Conservation (phyloP, 805 yeast genomes). For the Diddensiella caesifluorescens region DNA sequence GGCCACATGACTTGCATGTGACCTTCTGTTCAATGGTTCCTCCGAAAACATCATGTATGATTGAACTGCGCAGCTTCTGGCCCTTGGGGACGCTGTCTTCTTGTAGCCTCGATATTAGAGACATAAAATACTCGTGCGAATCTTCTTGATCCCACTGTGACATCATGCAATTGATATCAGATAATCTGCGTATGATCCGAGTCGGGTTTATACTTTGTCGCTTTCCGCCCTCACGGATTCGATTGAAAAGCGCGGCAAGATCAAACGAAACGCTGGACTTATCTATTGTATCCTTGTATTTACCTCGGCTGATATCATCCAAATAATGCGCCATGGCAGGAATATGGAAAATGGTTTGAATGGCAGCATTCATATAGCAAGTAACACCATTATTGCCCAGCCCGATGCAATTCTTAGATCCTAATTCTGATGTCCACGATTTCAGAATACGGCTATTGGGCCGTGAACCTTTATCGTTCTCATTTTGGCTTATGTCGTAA, state of each 20-base stretch:
- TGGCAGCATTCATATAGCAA: conserved; percentile 93
- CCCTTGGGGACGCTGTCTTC: conserved; percentile 93
- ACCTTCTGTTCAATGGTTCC: conserved; percentile 83
- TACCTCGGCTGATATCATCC: conserved; percentile 54
- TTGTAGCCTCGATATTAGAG: conserved; percentile 77
- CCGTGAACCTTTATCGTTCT: conserved; percentile 60
- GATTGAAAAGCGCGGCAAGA: conserved; percentile 27
- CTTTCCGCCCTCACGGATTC: conserved; percentile 27
- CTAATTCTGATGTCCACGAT: conserved; percentile 47
- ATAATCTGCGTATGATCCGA: conserved; percentile 61
- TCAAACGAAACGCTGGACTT: conserved; percentile 28
- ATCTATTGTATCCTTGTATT: conserved; percentile 32
- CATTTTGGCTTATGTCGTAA: conserved; percentile 52
- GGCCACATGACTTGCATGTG: conserved; percentile 75
- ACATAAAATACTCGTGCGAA: conserved; percentile 95
- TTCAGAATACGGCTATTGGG: conserved; percentile 54
- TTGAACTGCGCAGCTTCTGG: conserved; percentile 70
- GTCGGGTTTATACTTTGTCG: conserved; percentile 60
- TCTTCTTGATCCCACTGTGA: conserved; percentile 97
- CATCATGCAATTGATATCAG: conserved; percentile 93
- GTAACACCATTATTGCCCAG: conserved; percentile 89
- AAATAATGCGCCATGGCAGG: conserved; percentile 88
- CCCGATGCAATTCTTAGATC: conserved; percentile 53
- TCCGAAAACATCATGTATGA: conserved; percentile 90
- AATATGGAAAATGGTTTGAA: conserved; percentile 83